Conservation (phyloP, 2,329 filamentous ascomycete species). For the Ophiostoma quercus region DNA sequence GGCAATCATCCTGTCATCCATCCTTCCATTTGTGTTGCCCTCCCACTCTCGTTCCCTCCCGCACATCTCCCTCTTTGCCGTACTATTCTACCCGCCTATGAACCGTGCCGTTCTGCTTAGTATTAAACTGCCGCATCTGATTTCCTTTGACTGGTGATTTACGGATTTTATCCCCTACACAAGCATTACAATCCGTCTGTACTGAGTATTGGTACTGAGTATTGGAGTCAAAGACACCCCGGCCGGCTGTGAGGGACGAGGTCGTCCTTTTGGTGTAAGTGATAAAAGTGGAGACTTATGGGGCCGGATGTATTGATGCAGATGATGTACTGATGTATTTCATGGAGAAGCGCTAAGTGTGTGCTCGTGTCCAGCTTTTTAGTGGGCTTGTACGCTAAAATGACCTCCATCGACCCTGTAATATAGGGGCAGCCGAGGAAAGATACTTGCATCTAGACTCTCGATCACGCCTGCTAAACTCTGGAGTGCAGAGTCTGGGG, state of each 20-base stretch:
- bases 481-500: conserved; percentile 10
- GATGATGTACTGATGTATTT: not conserved
- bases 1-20: not conserved
- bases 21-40: not conserved
- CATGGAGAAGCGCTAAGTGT: conserved; percentile 1
- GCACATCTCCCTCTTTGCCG: not conserved
- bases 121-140: not conserved
- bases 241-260: not conserved
- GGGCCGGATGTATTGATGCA: not conserved
- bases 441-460: not conserved
- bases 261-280: conserved; percentile 5
- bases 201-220: not conserved
- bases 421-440: not conserved
- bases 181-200: too few species aligned
- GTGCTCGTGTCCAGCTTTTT: not conserved
- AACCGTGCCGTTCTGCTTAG: not conserved
- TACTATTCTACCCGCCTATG: not conserved
- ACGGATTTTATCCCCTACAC: too few species aligned
- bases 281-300: not conserved
- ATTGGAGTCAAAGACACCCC: not conserved
- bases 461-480: not conserved
- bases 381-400: not conserved
- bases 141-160: too few species aligned
- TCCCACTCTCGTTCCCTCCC: not conserved
- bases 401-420: not conserved